A percentile compares a stretch with the other conserved stretches of the same genome.
These are phyloP conservation scores for Angophora floribunda DNA, from an alignment of 345 rosid species.

Conservation along the genomic window DNA sequence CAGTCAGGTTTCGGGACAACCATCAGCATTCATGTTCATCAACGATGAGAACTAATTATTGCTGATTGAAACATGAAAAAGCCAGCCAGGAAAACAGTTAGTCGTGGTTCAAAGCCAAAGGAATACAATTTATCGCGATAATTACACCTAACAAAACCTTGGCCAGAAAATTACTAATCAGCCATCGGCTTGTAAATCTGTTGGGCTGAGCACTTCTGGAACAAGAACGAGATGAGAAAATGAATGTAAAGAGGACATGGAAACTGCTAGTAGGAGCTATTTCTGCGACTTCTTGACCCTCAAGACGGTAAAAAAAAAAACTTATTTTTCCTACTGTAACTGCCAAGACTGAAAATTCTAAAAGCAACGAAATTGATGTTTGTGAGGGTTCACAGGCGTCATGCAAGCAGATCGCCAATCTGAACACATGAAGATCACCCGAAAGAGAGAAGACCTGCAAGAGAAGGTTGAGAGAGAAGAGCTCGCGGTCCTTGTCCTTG, in stretches of 20 bases:
- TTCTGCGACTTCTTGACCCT: not conserved
- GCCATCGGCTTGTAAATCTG: not conserved
- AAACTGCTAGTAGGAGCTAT: not conserved
- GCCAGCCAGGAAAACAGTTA: not conserved
- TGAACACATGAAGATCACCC: not conserved
- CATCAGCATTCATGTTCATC: not conserved
- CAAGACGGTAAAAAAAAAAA: not conserved
- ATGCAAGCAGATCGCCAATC: not conserved
- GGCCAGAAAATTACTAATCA: not conserved
- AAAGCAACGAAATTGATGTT: not conserved
- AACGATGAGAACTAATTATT: not conserved
- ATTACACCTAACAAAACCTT: not conserved
- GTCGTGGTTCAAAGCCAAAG: not conserved
- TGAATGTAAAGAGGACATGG: not conserved
- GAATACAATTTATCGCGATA: not conserved
- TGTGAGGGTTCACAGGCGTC: not conserved
- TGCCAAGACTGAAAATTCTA: not conserved
- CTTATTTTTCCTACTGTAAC: not conserved
- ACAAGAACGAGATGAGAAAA: not conserved
- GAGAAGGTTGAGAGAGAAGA: slow-evolving; percentile 39
- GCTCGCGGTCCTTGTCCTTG: slow-evolving; percentile 31
- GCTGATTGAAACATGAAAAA: not conserved
- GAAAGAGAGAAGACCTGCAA: slow-evolving; percentile 29
- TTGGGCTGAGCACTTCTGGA: not conserved
- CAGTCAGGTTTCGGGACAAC: not conserved